Base-by-base conservation (phyloP, 495 filamentous ascomycete genomes). In the Aspergillus nanangensis region DNA sequence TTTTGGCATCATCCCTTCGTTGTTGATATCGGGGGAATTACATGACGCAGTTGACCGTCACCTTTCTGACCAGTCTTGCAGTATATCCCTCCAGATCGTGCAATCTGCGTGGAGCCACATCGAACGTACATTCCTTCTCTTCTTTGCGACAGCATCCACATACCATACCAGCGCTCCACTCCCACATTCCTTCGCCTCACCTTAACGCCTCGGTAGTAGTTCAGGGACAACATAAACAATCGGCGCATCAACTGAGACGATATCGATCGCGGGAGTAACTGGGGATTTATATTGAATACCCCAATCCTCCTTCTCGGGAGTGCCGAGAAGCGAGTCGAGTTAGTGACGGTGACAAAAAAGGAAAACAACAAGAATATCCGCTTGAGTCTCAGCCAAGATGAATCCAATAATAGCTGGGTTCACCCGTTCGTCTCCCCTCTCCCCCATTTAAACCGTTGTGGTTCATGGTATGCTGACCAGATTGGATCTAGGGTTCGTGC, bases 401-500 rank as follows among this genome's bases (percentile, higher is more conserved):
- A 23, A 45, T 20, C 31, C 37, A 33, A 54, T 69, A 20, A 56
- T 51, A 4, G 45, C 53, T 41, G 57, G 56, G 56, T 51, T 61
- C 46, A 55, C 48, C 51, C 61, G 68, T 71, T 68, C 31, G 68
- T 65, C 25, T 21, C 23, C 3, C 17, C 19, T 17, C n/a, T 17
- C 7, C 13, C 22, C 13, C 5, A 35, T 13, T 13, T 15, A n/a
- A 3, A 22, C 18, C 7, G 11, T 8, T 36, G 15, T 36, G 20
- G 19, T 24, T 7, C 8, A 24, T 10, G 13, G 21, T 17, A 18
- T 33, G 23, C 49, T 44, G 37, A 62, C 56, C n/a, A 41, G 45
- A 25, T 27, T 29, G 23, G 10, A 22, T 27, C 1, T 55, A 95
- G 90, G 89, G 57, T 81, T 92, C 58, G 77, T 96, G 71, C 92